Conservation (phyloP, 768 basidiomycete genomes). For the Boletus vermiculosoides region DNA sequence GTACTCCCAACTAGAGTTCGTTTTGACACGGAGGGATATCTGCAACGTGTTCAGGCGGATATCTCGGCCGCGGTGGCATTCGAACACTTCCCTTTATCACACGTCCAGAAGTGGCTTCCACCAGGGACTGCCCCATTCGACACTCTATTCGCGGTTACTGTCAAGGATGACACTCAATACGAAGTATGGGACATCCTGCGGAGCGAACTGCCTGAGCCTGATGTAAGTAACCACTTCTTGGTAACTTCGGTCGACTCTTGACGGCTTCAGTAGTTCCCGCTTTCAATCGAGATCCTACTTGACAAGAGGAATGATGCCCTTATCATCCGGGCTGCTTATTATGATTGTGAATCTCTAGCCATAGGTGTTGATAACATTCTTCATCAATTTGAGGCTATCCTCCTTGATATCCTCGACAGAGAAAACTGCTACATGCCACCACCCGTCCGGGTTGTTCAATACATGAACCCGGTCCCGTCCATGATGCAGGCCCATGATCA, state of each 20-base stretch:
- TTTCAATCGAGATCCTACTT: conserved; percentile 27
- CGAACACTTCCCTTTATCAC: conserved; percentile 32
- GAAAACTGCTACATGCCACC: neutral
- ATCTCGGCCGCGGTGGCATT: conserved; percentile 29
- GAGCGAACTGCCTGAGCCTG: conserved; percentile 33
- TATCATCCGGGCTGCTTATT: conserved; percentile 23
- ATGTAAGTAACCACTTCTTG: conserved; percentile 20
- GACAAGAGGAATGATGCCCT: conserved; percentile 20
- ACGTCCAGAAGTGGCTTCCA: conserved; percentile 32
- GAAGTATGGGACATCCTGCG: conserved; percentile 24
- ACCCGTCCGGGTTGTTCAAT: neutral
- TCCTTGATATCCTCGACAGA: conserved; percentile 16
- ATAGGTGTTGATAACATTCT: conserved; percentile 22
- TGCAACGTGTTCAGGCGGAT: conserved; percentile 27
- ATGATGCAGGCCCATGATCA: neutral
- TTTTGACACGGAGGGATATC: conserved; percentile 10
- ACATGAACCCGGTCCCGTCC: neutral
- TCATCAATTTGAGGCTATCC: conserved; percentile 23
- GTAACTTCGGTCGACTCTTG: neutral
- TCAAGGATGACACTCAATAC: conserved; percentile 22
- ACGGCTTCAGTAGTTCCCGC: conserved; percentile 18
- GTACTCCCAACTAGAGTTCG: conserved; percentile 30
- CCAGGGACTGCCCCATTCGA: conserved; percentile 28
- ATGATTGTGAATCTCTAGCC: conserved; percentile 17
- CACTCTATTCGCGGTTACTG: conserved; percentile 31